A percentile compares a stretch with the other conserved stretches of the same genome.
Evolutionary conservation across 2,329 filamentous ascomycete genomes (phyloP).

Genomic region (Alternaria rosae): DNA sequence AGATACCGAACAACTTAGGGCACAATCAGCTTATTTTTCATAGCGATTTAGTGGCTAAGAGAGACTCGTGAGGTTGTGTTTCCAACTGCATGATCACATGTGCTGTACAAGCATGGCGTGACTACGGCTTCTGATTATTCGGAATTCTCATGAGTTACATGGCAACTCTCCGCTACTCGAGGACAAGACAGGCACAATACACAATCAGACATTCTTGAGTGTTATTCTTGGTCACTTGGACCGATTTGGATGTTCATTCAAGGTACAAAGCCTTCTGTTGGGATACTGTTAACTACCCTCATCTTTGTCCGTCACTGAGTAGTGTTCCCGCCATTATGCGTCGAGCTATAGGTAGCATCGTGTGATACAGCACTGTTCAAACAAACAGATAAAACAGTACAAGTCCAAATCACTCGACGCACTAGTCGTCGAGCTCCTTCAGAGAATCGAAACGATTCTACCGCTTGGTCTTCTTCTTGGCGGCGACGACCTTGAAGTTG

Average conservation of each 20-base stretch:
- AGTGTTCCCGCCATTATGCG: not conserved
- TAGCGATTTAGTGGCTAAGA: not conserved
- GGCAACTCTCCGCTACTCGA: not conserved
- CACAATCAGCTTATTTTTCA: not conserved
- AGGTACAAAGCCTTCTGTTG: not conserved
- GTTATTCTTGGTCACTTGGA: not conserved
- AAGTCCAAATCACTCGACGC: not conserved
- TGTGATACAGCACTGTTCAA: not conserved
- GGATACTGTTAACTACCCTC: not conserved
- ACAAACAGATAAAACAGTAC: not conserved
- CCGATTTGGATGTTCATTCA: not conserved
- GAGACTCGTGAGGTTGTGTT: not conserved
- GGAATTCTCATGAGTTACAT: not conserved
- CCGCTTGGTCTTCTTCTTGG: conserved; percentile 81
- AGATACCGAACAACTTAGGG: not conserved
- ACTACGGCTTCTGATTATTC: not conserved
- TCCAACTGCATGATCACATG: not conserved
- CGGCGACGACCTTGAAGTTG: conserved; percentile 87
- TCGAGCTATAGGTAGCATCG: not conserved
- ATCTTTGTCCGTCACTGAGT: not conserved
- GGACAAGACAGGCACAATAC: not conserved
- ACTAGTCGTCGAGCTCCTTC: not conserved
- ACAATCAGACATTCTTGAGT: no score
- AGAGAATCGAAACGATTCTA: conserved; percentile 22
- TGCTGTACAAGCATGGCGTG: rapidly evolving